Evolutionary conservation across 169 alveolate genomes (phyloP), one percentile per base, ranked within the genome.

Genomic region (Theileria orientalis): DNA sequence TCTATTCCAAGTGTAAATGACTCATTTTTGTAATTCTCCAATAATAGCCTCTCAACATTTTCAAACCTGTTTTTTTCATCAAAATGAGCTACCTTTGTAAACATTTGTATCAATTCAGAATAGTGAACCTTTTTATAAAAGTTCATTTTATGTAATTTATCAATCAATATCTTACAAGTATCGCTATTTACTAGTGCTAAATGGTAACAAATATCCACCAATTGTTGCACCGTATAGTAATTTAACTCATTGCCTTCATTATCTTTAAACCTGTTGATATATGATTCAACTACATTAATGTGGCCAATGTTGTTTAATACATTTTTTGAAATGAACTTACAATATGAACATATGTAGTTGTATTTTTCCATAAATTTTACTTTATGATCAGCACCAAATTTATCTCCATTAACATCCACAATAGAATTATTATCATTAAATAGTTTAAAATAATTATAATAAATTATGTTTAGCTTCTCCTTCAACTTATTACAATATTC

Each of bases 171-270:
- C 44, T 13, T 56, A 9, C 66, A 27, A 23, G 21, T 6, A 3
- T 56, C 66, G 5, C 46, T 29, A n/a, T 56, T 56, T 0, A 56
- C 44, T 32, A 56, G 21, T 29, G 66, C 66, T 32, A 56, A 30
- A 9, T 56, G 44, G 21, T 56, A 56, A 56, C 66, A 56, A 7
- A 56, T 23, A 40, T 56, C 66, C 7, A 56, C 41, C 66, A 56
- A 23, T 32, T 56, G 66, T 25, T 27, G n/a, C 19, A 49, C 13
- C 14, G 60, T 49, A 49, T 21, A 49, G 3, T 1, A 3, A 2
- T 2, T 16, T n/a, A n/a, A n/a, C n/a, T n/a, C n/a, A n/a, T n/a
- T n/a, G n/a, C n/a, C n/a, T n/a, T n/a, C n/a, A n/a, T n/a, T n/a
- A n/a, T n/a, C n/a, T n/a, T n/a, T n/a, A 29, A 56, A 23, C 35